phyloP scores from a whole-genome alignment of 2,329 filamentous ascomycete genomes.

The Fusarium foetens region DNA sequence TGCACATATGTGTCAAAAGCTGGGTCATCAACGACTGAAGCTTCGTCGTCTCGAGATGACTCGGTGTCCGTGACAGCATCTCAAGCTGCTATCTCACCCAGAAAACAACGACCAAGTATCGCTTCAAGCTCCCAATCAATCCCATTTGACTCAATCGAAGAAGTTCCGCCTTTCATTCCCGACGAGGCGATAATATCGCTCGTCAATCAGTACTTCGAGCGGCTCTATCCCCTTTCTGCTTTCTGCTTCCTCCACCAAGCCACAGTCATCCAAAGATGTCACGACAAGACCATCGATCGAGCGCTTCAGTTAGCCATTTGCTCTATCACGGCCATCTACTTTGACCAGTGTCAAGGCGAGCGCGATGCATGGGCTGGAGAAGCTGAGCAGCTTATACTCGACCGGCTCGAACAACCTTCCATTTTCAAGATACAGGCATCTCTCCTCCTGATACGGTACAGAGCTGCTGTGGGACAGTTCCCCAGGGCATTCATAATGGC shows the following conservation, averaged over 20 bases:
- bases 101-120: constrained; percentile 15
- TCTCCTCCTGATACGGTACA: constrained; percentile 41
- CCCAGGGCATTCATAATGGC: constrained; percentile 45
- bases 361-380: constrained; percentile 39
- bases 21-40: constrained; percentile 5
- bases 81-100: constrained; percentile 19
- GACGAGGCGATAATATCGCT: constrained; percentile 35
- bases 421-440: constrained; percentile 45
- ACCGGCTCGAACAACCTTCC: constrained; percentile 40
- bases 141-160: not conserved
- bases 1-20: constrained; percentile 38
- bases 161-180: not conserved
- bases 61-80: not conserved
- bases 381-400: constrained; percentile 40
- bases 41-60: constrained; percentile 25
- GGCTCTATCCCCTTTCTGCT: constrained; percentile 38
- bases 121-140: constrained; percentile 27
- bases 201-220: constrained; percentile 40
- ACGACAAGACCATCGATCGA: constrained; percentile 40
- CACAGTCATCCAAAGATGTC: constrained; percentile 43
- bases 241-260: constrained; percentile 42
- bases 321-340: constrained; percentile 41
- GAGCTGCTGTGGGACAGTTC: constrained; percentile 42
- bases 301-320: constrained; percentile 41
- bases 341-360: constrained; percentile 24